phyloP scores from a whole-genome alignment of 2,329 filamentous ascomycete genomes.

The Fulvia fulva region DNA sequence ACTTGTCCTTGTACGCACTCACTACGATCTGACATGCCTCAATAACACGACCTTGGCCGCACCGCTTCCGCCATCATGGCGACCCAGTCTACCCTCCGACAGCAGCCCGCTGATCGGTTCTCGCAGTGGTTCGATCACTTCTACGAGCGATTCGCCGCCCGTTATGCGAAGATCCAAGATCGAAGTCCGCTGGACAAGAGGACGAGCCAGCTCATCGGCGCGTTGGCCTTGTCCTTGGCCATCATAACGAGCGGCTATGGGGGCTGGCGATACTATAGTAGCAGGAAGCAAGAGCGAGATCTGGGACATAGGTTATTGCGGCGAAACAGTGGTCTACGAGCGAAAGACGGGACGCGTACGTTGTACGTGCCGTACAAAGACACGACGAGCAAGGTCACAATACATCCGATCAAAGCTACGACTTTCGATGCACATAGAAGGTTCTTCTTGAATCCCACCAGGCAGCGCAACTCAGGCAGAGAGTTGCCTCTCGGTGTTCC shows the following conservation, averaged over 20 bases:
- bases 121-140: constrained; percentile 32
- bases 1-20: not conserved
- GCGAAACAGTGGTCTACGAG: constrained; percentile 85
- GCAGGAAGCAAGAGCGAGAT: constrained; percentile 70
- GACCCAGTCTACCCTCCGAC: constrained; percentile 73
- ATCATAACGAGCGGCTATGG: constrained; percentile 79
- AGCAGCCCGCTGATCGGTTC: constrained; percentile 32
- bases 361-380: constrained; percentile 94
- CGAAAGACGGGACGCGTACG: constrained; percentile 90
- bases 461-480: constrained; percentile 64
- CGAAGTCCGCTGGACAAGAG: constrained; percentile 60
- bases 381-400: constrained; percentile 83
- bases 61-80: constrained; percentile 57
- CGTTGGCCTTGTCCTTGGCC: constrained; percentile 68
- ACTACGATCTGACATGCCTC: not conserved
- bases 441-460: constrained; percentile 85
- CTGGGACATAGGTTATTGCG: constrained; percentile 77
- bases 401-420: constrained; percentile 81
- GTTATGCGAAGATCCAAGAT: constrained; percentile 48
- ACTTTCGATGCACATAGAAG: constrained; percentile 96
- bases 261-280: constrained; percentile 71
- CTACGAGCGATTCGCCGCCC: constrained; percentile 43
- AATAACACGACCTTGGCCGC: not conserved
- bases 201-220: constrained; percentile 69
- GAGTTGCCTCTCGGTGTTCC: constrained; percentile 55